A percentile compares a stretch with the other conserved stretches of the same genome.
phyloP scores from a whole-genome alignment of 805 yeast species.

The Yarrowia bubula region DNA sequence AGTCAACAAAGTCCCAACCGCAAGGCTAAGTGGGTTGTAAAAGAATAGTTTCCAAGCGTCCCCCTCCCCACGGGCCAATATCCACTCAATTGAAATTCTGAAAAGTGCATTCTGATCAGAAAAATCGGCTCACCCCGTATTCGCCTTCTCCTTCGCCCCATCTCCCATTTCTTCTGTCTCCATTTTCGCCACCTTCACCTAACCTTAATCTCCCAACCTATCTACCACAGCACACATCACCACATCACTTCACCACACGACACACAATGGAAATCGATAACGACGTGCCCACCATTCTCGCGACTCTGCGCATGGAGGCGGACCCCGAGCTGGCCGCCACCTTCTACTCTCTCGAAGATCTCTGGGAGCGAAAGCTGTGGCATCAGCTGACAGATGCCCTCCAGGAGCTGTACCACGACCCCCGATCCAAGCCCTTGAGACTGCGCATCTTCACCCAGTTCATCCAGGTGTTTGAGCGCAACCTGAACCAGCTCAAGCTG shows the following conservation, averaged over 20 bases:
- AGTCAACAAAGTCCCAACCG: too few species aligned
- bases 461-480: constrained; percentile 61
- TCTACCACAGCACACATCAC: background rate
- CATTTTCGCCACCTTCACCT: background rate
- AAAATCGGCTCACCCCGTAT: too few species aligned
- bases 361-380: constrained; percentile 88
- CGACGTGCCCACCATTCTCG: constrained; percentile 52
- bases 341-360: constrained; percentile 73
- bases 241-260: background rate
- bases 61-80: too few species aligned
- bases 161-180: background rate
- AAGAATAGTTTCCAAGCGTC: too few species aligned
- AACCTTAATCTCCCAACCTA: constrained; percentile 1
- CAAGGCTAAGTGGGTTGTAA: too few species aligned
- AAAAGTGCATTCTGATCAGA: too few species aligned
- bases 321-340: constrained; percentile 61
- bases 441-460: constrained; percentile 69
- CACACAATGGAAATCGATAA: constrained; percentile 14
- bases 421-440: constrained; percentile 54
- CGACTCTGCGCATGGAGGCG: constrained; percentile 62
- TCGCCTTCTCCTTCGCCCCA: background rate
- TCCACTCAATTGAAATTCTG: too few species aligned
- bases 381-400: constrained; percentile 80
- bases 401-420: constrained; percentile 56
- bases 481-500: constrained; percentile 73